These are phyloP conservation scores for Hypomyces rosellus DNA, from an alignment of 2,329 filamentous ascomycete genomes.

Conservation along the genomic window DNA sequence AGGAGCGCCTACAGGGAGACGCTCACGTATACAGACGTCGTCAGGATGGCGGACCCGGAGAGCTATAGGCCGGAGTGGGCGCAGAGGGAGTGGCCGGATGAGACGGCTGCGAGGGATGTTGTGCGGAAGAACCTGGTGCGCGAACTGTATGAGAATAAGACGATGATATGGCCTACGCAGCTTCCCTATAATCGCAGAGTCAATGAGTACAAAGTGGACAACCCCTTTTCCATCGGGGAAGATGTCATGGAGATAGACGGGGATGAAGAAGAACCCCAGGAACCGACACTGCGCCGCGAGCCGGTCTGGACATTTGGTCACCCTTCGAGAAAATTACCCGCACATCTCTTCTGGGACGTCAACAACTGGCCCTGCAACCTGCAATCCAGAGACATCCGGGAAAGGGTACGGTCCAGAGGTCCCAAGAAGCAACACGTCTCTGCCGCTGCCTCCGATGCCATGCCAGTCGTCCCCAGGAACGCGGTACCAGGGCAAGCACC, in stretches of 20 bases:
- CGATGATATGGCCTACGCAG: constrained; percentile 35
- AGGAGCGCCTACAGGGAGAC: constrained; percentile 10
- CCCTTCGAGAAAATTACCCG: constrained; percentile 14
- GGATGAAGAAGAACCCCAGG: constrained; percentile 8
- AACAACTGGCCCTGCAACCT: constrained; percentile 42
- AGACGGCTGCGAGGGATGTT: constrained; percentile 9
- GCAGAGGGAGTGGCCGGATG: not conserved
- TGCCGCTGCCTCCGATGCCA: no score
- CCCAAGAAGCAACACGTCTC: not conserved
- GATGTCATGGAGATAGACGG: not conserved
- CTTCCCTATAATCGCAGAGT: constrained; percentile 6
- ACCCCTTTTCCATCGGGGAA: not conserved
- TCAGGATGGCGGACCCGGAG: constrained; percentile 26
- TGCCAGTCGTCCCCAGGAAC: not conserved
- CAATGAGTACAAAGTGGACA: constrained; percentile 1
- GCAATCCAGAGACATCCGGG: constrained; percentile 26
- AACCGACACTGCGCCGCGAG: constrained; percentile 20
- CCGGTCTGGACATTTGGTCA: constrained; percentile 27
- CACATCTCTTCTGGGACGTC: constrained; percentile 36
- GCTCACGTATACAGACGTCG: constrained; percentile 22
- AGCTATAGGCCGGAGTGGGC: constrained; percentile 1
- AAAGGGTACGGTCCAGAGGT: constrained; percentile 19
- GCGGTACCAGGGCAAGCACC: not conserved
- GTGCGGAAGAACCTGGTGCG: constrained; percentile 35
- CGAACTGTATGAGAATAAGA: constrained; percentile 37